Base-by-base conservation (phyloP, 352 stramenopile genomes). In the Phytophthora hibernalis region DNA sequence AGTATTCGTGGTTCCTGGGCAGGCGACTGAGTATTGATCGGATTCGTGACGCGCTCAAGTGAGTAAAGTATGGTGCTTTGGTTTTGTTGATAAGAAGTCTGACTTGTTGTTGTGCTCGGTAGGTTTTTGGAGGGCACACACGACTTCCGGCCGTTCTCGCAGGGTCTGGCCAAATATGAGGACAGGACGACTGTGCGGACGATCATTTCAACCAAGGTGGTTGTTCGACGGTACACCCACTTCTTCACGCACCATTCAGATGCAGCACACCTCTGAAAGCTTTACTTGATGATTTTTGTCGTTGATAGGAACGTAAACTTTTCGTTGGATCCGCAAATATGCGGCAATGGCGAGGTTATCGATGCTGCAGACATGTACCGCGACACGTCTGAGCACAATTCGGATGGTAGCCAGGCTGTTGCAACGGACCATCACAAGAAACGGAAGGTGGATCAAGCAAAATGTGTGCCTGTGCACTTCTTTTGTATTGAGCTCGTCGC, bases 1-100 rank as follows among this genome's bases (percentile, higher is more conserved):
- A 87, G 48, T 93, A 79, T 59, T 93, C 88, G 59, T 96, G 86
- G 86, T 96, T 92, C 44, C 73, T 95, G n/a, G 82, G 85, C 15
- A 80, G 83, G 48, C 74, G 72, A 54, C 50, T 96, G 16, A 72
- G 94, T 35, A 74, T 90, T 20, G 55, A 84, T 20, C 72, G 75
- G 3, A 73, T 95, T 54, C 82, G 72, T 40, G 73, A 93, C n/a
- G 88, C 86, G 0, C 70, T 96, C 11, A 71, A 76, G 77, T 90
- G 50, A 54, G 70, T 68, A 9, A 2, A 33, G 60, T 18, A 22
- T 20, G 10, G 4, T 24, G 24, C 11, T 31, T n/a, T 10, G 26
- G 30, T 26, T 43, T 22, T 24, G 35, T 38, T 38, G n/a, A 31
- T 6, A 38, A 18, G n/a, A 7, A 57, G 18, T 16, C 38, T 76